A percentile compares a stretch with the other conserved stretches of the same genome.
These are phyloP conservation scores for Mortierella hygrophila DNA, from an alignment of 192 early-diverging fungal genomes.

Conservation along the genomic window DNA sequence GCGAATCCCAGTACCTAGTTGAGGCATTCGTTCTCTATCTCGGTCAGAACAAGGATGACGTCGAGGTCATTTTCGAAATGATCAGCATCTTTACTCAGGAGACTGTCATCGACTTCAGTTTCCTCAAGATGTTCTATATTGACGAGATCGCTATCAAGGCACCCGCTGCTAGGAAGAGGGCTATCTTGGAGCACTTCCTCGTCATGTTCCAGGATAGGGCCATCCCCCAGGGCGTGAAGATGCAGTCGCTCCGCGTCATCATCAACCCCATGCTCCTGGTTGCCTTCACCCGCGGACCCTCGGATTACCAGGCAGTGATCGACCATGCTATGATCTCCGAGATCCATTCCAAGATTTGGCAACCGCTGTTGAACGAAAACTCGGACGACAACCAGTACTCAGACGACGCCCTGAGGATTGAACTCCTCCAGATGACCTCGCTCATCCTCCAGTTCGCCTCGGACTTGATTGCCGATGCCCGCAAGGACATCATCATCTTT, in stretches of 20 bases:
- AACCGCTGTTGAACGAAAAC: constrained; percentile 61
- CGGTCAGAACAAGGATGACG: constrained; percentile 71
- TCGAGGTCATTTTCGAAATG: constrained; percentile 81
- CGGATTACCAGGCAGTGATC: constrained; percentile 66
- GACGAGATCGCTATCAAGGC: constrained; percentile 75
- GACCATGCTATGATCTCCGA: constrained; percentile 70
- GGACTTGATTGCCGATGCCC: constrained; percentile 77
- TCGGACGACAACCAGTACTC: constrained; percentile 68
- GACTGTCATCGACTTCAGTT: constrained; percentile 73
- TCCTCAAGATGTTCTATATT: constrained; percentile 77
- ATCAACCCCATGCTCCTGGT: constrained; percentile 90
- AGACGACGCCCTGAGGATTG: constrained; percentile 80
- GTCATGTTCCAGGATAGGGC: constrained; percentile 73
- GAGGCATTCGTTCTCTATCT: constrained; percentile 82
- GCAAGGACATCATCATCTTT: constrained; percentile 95
- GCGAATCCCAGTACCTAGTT: constrained; percentile 72
- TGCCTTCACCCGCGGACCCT: constrained; percentile 65
- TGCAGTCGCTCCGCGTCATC: constrained; percentile 80
- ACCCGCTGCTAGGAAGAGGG: constrained; percentile 68
- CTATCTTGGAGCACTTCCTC: constrained; percentile 83
- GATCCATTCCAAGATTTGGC: constrained; percentile 74
- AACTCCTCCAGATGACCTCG: constrained; percentile 93
- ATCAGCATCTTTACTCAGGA: constrained; percentile 76
- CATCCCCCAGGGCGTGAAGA: constrained; percentile 75
- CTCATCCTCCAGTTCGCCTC: constrained; percentile 88